phyloP scores from a whole-genome alignment of 208 protist species.

The Crithidia brevicula region DNA sequence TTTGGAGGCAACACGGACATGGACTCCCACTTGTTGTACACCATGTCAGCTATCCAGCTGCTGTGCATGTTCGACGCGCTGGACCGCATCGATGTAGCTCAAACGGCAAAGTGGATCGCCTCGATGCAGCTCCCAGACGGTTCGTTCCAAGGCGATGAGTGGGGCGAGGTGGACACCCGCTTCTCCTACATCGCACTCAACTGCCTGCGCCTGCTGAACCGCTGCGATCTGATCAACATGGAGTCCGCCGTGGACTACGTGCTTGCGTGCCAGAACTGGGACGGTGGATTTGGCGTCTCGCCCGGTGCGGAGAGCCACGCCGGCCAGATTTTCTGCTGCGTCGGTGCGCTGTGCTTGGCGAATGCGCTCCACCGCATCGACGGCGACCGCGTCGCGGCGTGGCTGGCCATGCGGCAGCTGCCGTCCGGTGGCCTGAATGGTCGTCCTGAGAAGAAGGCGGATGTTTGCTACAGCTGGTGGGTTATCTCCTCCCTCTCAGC shows the following conservation, averaged over 20 bases:
- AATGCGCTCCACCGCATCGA: slow-evolving; percentile 91
- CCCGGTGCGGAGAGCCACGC: slow-evolving; percentile 97
- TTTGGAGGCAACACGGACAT: slow-evolving; percentile 98
- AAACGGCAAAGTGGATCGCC: slow-evolving; percentile 76
- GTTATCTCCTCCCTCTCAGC: slow-evolving; percentile 96
- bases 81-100: slow-evolving; percentile 66
- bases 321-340: slow-evolving; percentile 98
- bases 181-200: slow-evolving; percentile 98
- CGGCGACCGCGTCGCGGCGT: slow-evolving; percentile 94
- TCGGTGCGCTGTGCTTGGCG: slow-evolving; percentile 96
- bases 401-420: slow-evolving; percentile 98
- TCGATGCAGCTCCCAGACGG: slow-evolving; percentile 97
- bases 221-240: slow-evolving; percentile 82
- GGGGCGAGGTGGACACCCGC: slow-evolving; percentile 98
- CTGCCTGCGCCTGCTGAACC: slow-evolving; percentile 92
- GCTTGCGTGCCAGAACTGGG: slow-evolving; percentile 97
- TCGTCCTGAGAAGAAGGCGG: slow-evolving; percentile 98
- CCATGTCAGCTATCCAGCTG: slow-evolving; percentile 97
- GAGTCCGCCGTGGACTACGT: slow-evolving; percentile 92
- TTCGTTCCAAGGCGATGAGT: slow-evolving; percentile 98
- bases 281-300: slow-evolving; percentile 97
- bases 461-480: slow-evolving; percentile 99
- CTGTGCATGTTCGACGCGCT: slow-evolving; percentile 85
- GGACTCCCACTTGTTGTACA: slow-evolving; percentile 99
- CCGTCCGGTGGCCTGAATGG: slow-evolving; percentile 99